Conservation (phyloP, 331 rosid genomes). For the Saraca asoca region DNA sequence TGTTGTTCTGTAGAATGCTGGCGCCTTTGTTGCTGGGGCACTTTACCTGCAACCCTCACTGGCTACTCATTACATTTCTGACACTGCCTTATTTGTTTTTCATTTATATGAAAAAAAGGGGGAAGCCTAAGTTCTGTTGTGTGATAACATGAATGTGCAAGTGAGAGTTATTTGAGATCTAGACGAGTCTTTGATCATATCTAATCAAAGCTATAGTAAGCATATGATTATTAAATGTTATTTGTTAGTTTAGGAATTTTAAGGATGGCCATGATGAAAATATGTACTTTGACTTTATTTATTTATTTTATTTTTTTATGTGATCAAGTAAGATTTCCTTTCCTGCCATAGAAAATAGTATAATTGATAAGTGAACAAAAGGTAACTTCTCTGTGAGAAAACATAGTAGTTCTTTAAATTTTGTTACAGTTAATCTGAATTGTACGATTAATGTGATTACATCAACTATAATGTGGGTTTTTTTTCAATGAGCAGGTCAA, state of each 20-base stretch:
- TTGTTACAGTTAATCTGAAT: neutral
- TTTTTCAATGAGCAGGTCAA: slow-evolving; percentile 68
- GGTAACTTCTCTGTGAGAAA: no score
- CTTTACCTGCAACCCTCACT: slow-evolving; percentile 14
- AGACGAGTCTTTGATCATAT: slow-evolving; percentile 16
- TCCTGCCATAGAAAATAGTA: neutral
- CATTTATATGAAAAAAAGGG: neutral
- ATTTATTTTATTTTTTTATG: neutral
- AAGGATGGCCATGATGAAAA: no score
- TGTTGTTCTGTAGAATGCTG: slow-evolving; percentile 14
- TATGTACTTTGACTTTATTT: no score
- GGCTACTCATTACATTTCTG: neutral
- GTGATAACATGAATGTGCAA: slow-evolving; percentile 2
- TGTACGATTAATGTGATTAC: slow-evolving; percentile 26
- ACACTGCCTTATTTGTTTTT: slow-evolving; percentile 7
- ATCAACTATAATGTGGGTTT: slow-evolving; percentile 15
- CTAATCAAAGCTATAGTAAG: slow-evolving; percentile 3
- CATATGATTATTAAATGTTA: no score
- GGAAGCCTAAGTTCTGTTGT: neutral
- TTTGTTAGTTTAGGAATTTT: no score
- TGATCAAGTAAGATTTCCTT: slow-evolving; percentile 20
- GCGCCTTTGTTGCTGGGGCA: slow-evolving; percentile 1
- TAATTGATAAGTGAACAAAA: slow-evolving; percentile 9
- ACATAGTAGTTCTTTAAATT: neutral
- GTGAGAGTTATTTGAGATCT: slow-evolving; percentile 9